A percentile compares a stretch with the other conserved stretches of the same genome.
Evolutionary conservation across 176 grass and related monocot genomes (phyloP).

Genomic region (Elaeis guineensis): DNA sequence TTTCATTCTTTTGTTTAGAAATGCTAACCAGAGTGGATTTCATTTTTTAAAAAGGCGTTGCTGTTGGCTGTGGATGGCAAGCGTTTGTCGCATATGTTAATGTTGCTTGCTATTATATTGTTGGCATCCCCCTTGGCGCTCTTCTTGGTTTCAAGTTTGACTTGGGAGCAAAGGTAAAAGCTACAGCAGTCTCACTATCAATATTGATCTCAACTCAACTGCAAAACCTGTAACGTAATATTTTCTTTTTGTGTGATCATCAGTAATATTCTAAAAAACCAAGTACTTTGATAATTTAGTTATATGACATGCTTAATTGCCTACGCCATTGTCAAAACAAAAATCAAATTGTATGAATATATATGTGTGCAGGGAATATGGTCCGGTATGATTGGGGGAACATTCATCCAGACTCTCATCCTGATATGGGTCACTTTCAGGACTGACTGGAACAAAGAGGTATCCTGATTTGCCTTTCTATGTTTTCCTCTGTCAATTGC

Average conservation of each 20-base stretch:
- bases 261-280: no score
- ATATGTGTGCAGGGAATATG: conserved; percentile 12
- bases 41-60: conserved; percentile 45
- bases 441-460: conserved; percentile 90
- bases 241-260: no score
- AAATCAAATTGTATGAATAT: no score
- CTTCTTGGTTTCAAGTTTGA: conserved; percentile 68
- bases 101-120: conserved; percentile 81
- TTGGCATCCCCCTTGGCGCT: conserved; percentile 53
- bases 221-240: no score
- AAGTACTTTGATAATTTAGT: no score
- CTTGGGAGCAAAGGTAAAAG: conserved; percentile 53
- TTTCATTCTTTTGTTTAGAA: no score
- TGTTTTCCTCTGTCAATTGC: no score
- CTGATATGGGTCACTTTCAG: conserved; percentile 69
- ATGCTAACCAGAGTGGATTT: no score
- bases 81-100: conserved; percentile 78
- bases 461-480: conserved; percentile 2
- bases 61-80: conserved; percentile 90
- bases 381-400: conserved; percentile 70
- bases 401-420: conserved; percentile 56
- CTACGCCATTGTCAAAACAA: no score
- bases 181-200: no score
- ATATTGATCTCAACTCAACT: no score
- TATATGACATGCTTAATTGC: no score